Conservation (phyloP, 2,329 filamentous ascomycete species). For the Aspergillus sp. region DNA sequence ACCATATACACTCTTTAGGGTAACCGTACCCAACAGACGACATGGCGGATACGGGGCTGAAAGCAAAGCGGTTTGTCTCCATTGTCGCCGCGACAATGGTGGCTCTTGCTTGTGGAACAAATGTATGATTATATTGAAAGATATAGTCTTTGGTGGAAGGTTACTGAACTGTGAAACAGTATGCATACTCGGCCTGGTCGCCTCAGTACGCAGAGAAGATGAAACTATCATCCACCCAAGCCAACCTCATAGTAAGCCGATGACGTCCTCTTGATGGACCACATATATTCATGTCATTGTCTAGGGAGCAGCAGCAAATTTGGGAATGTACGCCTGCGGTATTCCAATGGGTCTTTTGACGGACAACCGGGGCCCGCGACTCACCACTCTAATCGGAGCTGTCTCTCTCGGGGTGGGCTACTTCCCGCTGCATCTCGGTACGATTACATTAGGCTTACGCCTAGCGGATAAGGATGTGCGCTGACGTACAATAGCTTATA, state of each 20-base stretch:
- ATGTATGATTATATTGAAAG: conserved; percentile 54
- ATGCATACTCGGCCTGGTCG: conserved; percentile 97
- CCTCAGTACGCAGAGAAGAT: conserved; percentile 89
- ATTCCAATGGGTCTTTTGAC: conserved; percentile 87
- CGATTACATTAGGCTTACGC: conserved; percentile 7
- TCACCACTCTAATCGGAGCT: conserved; percentile 73
- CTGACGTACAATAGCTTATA: conserved; percentile 59
- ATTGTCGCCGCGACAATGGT: conserved; percentile 83
- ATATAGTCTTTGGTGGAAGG: conserved; percentile 1
- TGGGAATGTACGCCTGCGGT: conserved; percentile 92
- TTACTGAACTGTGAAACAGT: conserved; percentile 55
- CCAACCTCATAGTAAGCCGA: conserved; percentile 75
- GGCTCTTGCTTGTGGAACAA: conserved; percentile 87
- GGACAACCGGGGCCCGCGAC: conserved; percentile 76
- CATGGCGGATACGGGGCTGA: conserved; percentile 31
- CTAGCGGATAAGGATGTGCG: not conserved
- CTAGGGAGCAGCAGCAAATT: conserved; percentile 55
- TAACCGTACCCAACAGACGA: conserved; percentile 7
- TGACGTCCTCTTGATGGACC: not conserved
- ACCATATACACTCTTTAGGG: not conserved
- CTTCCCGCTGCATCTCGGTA: conserved; percentile 71
- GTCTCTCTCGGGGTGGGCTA: conserved; percentile 76
- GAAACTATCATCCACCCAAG: conserved; percentile 85
- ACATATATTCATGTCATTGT: not conserved
- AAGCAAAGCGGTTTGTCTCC: conserved; percentile 69